Percentiles rank a stretch among this genome's conserved stretches.
Evolutionary conservation across 441 rosid genomes (phyloP).

Genomic region (Pelargonium myrrhifolium): DNA sequence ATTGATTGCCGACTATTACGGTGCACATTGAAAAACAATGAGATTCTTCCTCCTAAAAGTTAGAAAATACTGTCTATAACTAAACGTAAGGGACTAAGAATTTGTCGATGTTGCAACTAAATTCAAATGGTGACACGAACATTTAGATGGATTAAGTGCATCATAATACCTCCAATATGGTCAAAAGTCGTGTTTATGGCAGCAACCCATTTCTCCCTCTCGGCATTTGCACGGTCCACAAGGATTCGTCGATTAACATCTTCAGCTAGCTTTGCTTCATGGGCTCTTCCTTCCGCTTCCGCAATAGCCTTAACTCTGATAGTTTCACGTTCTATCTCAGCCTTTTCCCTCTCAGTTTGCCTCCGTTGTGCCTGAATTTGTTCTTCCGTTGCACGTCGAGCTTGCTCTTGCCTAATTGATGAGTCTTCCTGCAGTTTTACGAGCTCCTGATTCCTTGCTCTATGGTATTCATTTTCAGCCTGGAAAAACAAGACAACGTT

Average conservation of each 20-base stretch:
- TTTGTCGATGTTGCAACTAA: too few relatives aligned
- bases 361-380: constrained; percentile 90
- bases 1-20: too few relatives aligned
- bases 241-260: constrained; percentile 86
- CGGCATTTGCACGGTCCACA: constrained; percentile 91
- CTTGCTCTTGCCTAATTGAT: constrained; percentile 80
- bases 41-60: too few relatives aligned
- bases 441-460: constrained; percentile 85
- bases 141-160: background rate
- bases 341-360: constrained; percentile 93
- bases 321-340: constrained; percentile 96
- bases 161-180: constrained; percentile 75
- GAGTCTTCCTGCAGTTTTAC: constrained; percentile 94
- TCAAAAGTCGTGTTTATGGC: constrained; percentile 93
- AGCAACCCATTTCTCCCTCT: constrained; percentile 96
- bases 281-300: constrained; percentile 98
- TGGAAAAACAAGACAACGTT: constrained; percentile 27
- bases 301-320: constrained; percentile 86
- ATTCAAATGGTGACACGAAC: background rate
- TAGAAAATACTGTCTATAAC: too few relatives aligned
- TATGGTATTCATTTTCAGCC: constrained; percentile 85
- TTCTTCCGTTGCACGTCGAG: constrained; percentile 91
- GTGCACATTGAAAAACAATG: too few relatives aligned
- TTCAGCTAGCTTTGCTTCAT: constrained; percentile 92
- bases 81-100: too few relatives aligned